Percentiles rank a stretch among this genome's conserved stretches.
Evolutionary conservation across 257 asterid species (phyloP).

Genomic region (Solanum pinnatisectum): DNA sequence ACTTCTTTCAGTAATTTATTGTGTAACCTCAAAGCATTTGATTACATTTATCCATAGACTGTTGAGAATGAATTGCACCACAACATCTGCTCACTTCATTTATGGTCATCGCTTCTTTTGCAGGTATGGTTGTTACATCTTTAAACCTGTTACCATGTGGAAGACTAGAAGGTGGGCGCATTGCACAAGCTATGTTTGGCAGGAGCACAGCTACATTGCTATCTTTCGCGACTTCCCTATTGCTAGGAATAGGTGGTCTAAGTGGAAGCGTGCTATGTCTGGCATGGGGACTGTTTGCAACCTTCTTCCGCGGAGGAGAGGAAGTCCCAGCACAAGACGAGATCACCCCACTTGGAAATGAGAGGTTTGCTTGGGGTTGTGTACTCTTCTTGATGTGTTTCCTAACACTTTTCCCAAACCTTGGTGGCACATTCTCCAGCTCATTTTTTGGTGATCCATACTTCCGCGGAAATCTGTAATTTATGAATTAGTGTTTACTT

Average conservation of each 20-base stretch:
- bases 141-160: conserved; percentile 84
- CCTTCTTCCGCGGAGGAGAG: conserved; percentile 86
- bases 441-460: conserved; percentile 67
- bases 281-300: conserved; percentile 84
- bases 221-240: conserved; percentile 54
- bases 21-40: neutral
- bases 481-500: neutral
- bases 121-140: conserved; percentile 93
- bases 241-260: conserved; percentile 75
- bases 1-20: neutral
- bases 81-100: neutral
- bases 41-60: neutral
- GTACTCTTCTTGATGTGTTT: conserved; percentile 75
- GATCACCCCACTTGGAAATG: conserved; percentile 73
- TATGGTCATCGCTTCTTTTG: neutral
- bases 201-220: conserved; percentile 48
- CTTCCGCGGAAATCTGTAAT: conserved; percentile 54
- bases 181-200: conserved; percentile 84
- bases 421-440: conserved; percentile 75
- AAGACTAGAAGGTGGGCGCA: conserved; percentile 87
- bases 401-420: conserved; percentile 85
- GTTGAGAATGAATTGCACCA: neutral
- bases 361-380: conserved; percentile 74
- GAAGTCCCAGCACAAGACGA: conserved; percentile 87
- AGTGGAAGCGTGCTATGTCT: conserved; percentile 79